These are phyloP conservation scores for Lachnum nothofagi DNA, from an alignment of 2,329 filamentous ascomycete genomes.

Conservation along the genomic window DNA sequence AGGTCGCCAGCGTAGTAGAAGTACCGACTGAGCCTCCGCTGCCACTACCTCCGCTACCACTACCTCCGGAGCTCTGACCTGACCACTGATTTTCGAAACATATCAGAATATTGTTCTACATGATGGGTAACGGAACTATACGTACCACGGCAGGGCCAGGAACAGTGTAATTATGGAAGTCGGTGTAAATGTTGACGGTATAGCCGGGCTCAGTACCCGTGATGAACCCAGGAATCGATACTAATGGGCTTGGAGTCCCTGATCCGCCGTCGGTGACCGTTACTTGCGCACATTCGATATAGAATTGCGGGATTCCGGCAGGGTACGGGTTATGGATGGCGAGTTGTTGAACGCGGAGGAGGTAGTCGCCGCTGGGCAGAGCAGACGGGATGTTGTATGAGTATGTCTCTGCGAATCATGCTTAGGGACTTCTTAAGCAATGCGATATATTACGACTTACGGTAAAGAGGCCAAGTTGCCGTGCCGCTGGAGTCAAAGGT, in stretches of 20 bases:
- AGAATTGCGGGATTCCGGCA: constrained; percentile 29
- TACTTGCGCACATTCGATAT: constrained; percentile 30
- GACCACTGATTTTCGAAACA: neutral
- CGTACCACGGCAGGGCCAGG: constrained; percentile 25
- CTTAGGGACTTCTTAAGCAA: neutral
- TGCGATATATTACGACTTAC: constrained; percentile 10
- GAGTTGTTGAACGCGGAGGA: constrained; percentile 29
- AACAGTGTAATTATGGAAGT: constrained; percentile 29
- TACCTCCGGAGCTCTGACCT: neutral
- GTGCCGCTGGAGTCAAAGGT: constrained; percentile 23
- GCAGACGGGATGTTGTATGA: constrained; percentile 26
- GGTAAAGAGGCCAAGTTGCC: constrained; percentile 26
- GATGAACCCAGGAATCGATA: constrained; percentile 29
- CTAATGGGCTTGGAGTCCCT: constrained; percentile 25
- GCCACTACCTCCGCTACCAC: neutral
- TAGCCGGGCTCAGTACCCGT: constrained; percentile 20
- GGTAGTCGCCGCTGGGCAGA: constrained; percentile 28
- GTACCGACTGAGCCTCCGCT: neutral
- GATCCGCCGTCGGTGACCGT: constrained; percentile 27
- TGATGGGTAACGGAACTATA: neutral
- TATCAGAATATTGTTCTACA: neutral
- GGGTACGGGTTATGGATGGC: constrained; percentile 31
- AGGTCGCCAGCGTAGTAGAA: constrained; percentile 1
- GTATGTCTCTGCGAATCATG: constrained; percentile 24
- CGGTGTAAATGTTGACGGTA: constrained; percentile 28